Percentiles rank a stretch among this genome's conserved stretches.
phyloP scores from a whole-genome alignment of 345 rosid genomes.

The Clarkia xantiana region DNA sequence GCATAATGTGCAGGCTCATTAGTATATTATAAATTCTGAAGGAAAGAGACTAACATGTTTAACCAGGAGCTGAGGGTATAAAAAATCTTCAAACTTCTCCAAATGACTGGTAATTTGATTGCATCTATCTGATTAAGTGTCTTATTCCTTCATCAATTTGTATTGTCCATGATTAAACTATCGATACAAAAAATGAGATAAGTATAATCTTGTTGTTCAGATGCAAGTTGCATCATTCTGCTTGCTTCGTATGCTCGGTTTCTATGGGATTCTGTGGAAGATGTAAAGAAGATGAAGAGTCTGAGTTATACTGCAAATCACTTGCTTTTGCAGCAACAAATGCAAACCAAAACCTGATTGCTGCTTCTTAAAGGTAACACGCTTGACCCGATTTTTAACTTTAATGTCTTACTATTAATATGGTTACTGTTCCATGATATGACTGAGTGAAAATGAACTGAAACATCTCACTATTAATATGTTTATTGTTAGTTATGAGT shows the following conservation, averaged over 20 bases:
- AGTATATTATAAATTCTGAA: no score
- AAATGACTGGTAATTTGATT: conserved; percentile 19
- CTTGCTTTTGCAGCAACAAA: not conserved
- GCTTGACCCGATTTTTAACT: not conserved
- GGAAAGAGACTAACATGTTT: no score
- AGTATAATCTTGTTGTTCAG: no score
- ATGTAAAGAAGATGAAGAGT: conserved; percentile 14
- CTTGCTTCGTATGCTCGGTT: conserved; percentile 36
- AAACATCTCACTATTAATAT: no score
- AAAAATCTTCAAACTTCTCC: conserved; percentile 31
- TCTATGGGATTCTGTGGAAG: conserved; percentile 30
- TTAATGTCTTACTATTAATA: not conserved
- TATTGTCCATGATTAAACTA: no score
- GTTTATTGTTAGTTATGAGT: no score
- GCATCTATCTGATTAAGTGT: not conserved
- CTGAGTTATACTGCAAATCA: not conserved
- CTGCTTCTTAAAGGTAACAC: conserved; percentile 6
- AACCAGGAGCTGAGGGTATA: no score
- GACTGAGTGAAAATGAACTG: no score
- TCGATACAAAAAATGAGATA: no score
- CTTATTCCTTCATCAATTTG: not conserved
- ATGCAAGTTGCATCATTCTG: conserved; percentile 22
- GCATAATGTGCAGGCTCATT: no score
- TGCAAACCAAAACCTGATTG: conserved; percentile 3
- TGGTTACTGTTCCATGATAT: not conserved